Conservation (phyloP, 1,139 yeast genomes). For the Geotrichum candidum region DNA sequence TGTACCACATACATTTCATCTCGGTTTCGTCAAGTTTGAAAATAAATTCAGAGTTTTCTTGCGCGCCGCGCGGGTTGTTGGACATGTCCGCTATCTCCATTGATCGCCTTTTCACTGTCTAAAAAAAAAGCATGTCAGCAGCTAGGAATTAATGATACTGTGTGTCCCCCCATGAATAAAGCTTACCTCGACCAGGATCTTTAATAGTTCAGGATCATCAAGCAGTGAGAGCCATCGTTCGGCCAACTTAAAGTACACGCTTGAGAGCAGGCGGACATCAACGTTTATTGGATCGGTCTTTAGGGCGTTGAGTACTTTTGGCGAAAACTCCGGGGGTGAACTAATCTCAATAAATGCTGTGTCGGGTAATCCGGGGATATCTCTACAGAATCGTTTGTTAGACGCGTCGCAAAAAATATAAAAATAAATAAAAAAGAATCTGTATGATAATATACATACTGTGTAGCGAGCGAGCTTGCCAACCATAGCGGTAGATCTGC, state of each 20-base stretch:
- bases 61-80: constrained; percentile 43
- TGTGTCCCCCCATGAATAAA: neutral
- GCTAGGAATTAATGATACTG: neutral
- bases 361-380: constrained; percentile 35
- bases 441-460: constrained; percentile 34
- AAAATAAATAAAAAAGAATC: neutral
- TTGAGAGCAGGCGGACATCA: constrained; percentile 61
- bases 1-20: constrained; percentile 36
- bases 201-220: constrained; percentile 56
- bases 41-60: constrained; percentile 44
- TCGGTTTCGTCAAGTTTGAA: constrained; percentile 73
- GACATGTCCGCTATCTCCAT: constrained; percentile 70
- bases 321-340: constrained; percentile 61
- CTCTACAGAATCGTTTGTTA: constrained; percentile 23
- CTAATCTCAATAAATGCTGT: constrained; percentile 61
- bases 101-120: constrained; percentile 58
- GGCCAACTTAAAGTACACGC: constrained; percentile 62
- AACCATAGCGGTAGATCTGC: constrained; percentile 86
- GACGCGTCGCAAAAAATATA: constrained; percentile 28
- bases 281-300: constrained; percentile 65
- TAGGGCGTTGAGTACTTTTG: constrained; percentile 69
- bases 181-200: constrained; percentile 40
- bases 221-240: constrained; percentile 71
- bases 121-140: constrained; percentile 10
- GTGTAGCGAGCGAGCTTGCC: constrained; percentile 63